phyloP scores from a whole-genome alignment of 176 grass and related monocot genomes.

The Carex littledalei region DNA sequence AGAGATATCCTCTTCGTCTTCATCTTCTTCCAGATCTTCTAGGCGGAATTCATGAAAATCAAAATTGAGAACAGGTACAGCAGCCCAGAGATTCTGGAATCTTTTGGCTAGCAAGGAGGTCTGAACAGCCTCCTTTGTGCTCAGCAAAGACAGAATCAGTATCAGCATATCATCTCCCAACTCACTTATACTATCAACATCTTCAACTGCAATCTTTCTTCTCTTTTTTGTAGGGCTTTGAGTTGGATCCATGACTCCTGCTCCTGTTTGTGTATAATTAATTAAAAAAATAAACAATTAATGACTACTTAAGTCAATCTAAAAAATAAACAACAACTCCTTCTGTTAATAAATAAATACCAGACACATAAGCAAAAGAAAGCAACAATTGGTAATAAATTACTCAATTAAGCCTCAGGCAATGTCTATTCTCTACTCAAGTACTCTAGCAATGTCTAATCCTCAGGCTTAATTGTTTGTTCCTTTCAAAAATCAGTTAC shows the following conservation, averaged over 20 bases:
- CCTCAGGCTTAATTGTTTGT: too few species aligned
- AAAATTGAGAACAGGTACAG: neutral
- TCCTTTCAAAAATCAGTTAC: too few species aligned
- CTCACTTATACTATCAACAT: conserved; percentile 1
- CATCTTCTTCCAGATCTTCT: too few species aligned
- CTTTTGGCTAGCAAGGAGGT: neutral
- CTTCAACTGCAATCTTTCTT: neutral
- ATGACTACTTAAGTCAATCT: neutral
- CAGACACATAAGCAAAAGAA: neutral
- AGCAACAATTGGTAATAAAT: neutral
- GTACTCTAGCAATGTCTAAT: too few species aligned
- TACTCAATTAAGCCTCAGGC: too few species aligned
- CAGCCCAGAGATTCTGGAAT: neutral
- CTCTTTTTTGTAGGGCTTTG: neutral
- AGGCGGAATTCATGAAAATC: neutral
- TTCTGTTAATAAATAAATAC: neutral
- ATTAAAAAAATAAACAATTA: neutral
- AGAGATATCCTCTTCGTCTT: too few species aligned
- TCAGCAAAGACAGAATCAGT: neutral
- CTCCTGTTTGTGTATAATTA: too few species aligned
- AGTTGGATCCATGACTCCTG: neutral
- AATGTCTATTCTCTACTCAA: too few species aligned
- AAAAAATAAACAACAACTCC: too few species aligned
- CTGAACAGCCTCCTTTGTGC: neutral
- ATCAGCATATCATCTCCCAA: neutral